phyloP scores from a whole-genome alignment of 2,329 filamentous ascomycete species.

The Fusarium sterilihyphosum region DNA sequence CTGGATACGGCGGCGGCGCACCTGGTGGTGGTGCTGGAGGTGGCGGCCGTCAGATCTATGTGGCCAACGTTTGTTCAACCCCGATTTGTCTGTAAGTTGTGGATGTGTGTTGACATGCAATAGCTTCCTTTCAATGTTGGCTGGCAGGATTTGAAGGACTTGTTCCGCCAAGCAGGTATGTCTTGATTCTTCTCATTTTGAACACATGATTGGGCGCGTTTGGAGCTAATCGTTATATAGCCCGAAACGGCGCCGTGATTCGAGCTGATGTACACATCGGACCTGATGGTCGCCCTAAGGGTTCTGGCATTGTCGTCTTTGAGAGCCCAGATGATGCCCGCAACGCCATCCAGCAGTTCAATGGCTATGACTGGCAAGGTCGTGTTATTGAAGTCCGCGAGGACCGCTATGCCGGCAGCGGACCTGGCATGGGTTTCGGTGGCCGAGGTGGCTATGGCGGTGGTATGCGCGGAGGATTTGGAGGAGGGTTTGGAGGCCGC shows the following conservation, averaged over 20 bases:
- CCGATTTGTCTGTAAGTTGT: slow-evolving; percentile 8
- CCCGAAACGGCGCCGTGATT: slow-evolving; percentile 79
- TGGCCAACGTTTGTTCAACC: slow-evolving; percentile 88
- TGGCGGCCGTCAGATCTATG: slow-evolving; percentile 89
- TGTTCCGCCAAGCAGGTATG: slow-evolving; percentile 98
- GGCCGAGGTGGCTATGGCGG: slow-evolving; percentile 69
- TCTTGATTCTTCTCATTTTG: slow-evolving; percentile 31
- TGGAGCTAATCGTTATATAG: slow-evolving; percentile 41
- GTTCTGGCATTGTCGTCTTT: slow-evolving; percentile 96
- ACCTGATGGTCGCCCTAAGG: slow-evolving; percentile 92
- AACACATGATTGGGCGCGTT: background rate
- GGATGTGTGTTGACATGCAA: slow-evolving; percentile 31
- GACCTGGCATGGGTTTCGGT: slow-evolving; percentile 61
- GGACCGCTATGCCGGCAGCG: slow-evolving; percentile 85
- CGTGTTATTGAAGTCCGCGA: slow-evolving; percentile 93
- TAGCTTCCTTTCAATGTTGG: slow-evolving; percentile 97
- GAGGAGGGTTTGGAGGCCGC: slow-evolving; percentile 61
- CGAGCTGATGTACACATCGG: slow-evolving; percentile 95
- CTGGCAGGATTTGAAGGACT: slow-evolving; percentile 98
- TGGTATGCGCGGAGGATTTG: slow-evolving; percentile 67
- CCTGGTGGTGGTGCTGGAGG: slow-evolving; percentile 58
- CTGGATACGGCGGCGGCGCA: slow-evolving; percentile 64
- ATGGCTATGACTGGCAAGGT: slow-evolving; percentile 98
- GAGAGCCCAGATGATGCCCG: slow-evolving; percentile 94
- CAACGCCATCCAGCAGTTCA: slow-evolving; percentile 96